These are phyloP conservation scores for Capsicum rhomboideum DNA, from an alignment of 257 asterid genomes.

Conservation along the genomic window DNA sequence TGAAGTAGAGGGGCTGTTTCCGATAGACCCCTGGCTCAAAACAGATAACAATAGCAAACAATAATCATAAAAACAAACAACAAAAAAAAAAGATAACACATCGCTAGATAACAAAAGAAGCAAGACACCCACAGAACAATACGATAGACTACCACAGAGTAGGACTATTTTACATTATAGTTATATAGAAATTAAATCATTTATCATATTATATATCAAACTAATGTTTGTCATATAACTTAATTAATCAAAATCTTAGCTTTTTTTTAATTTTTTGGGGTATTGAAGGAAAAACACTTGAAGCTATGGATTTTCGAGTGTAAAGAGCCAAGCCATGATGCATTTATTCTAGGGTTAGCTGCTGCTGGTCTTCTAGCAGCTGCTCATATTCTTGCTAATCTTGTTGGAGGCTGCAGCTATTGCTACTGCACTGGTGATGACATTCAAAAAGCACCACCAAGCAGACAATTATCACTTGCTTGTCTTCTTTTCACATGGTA, in stretches of 20 bases:
- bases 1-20: too few relatives aligned
- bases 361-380: slow-evolving; percentile 54
- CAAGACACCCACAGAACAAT: too few relatives aligned
- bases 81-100: too few relatives aligned
- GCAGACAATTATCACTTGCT: slow-evolving; percentile 46
- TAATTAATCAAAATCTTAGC: background rate
- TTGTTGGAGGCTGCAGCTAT: slow-evolving; percentile 52
- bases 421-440: slow-evolving; percentile 31
- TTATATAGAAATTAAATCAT: background rate
- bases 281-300: slow-evolving; percentile 57
- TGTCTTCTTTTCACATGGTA: slow-evolving; percentile 70
- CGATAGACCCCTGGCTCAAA: too few relatives aligned
- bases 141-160: too few relatives aligned
- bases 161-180: background rate
- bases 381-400: slow-evolving; percentile 63
- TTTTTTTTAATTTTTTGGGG: background rate
- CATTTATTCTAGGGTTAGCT: slow-evolving; percentile 54
- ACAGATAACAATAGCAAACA: too few relatives aligned
- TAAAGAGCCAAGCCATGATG: slow-evolving; percentile 82
- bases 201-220: background rate
- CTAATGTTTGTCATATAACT: background rate
- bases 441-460: slow-evolving; percentile 45
- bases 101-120: too few relatives aligned
- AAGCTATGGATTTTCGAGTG: slow-evolving; percentile 81
- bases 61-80: too few relatives aligned